Conservation (phyloP, 768 basidiomycete species). For the Leucocoprinus leucothites region DNA sequence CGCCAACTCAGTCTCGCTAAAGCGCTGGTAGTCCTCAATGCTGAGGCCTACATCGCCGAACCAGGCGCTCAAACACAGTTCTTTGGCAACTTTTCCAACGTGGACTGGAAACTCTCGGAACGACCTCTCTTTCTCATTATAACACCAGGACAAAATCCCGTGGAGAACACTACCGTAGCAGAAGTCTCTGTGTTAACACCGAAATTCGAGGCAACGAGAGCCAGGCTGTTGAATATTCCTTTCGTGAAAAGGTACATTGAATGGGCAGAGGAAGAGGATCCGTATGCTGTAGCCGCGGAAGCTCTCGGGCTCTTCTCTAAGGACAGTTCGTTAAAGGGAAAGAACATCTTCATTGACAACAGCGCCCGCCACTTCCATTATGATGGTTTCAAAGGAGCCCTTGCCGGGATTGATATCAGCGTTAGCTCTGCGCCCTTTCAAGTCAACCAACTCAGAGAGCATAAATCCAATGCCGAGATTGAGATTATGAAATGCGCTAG, state of each 20-base stretch:
- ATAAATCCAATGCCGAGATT: conserved; percentile 71
- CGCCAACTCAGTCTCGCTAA: conserved; percentile 57
- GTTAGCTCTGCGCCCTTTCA: conserved; percentile 51
- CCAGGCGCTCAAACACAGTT: conserved; percentile 70
- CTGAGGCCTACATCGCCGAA: conserved; percentile 74
- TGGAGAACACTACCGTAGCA: conserved; percentile 25
- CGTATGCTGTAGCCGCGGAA: conserved; percentile 50
- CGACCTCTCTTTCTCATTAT: conserved; percentile 73
- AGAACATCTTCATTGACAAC: conserved; percentile 58
- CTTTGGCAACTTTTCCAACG: conserved; percentile 66
- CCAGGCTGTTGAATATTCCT: conserved; percentile 56
- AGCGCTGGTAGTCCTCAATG: conserved; percentile 45
- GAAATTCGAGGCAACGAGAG: conserved; percentile 71
- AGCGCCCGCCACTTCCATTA: conserved; percentile 59
- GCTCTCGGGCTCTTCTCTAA: conserved; percentile 18
- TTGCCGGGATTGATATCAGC: conserved; percentile 20
- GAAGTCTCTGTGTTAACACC: conserved; percentile 69
- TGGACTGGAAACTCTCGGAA: conserved; percentile 72
- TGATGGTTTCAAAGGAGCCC: conserved; percentile 54
- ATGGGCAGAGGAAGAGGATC: conserved; percentile 69
- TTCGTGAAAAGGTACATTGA: conserved; percentile 40
- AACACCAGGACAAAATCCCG: conserved; percentile 30
- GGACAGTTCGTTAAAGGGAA: conserved; percentile 18
- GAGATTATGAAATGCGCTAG: conserved; percentile 74
- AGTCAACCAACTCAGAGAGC: conserved; percentile 63